A percentile compares a stretch with the other conserved stretches of the same genome.
Evolutionary conservation across 2,329 filamentous ascomycete species (phyloP).

Genomic region (Alternaria gaisen): DNA sequence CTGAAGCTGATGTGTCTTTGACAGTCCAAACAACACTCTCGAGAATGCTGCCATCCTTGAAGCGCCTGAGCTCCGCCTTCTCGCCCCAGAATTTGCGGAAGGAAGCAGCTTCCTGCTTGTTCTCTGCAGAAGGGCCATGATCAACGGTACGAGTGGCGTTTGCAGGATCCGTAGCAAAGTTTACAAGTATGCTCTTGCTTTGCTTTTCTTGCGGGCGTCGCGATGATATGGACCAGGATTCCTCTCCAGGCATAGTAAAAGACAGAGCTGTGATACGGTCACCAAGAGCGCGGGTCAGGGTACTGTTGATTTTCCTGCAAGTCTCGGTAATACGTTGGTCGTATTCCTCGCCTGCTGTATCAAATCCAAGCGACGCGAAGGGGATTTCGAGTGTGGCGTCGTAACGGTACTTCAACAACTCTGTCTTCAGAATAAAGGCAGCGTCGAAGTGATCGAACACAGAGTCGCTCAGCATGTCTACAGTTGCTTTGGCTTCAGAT

Average conservation of each 20-base stretch:
- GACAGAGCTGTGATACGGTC: slow-evolving; percentile 75
- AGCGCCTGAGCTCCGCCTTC: slow-evolving; percentile 89
- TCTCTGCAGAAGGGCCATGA: slow-evolving; percentile 84
- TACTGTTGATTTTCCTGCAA: slow-evolving; percentile 67
- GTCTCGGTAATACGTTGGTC: slow-evolving; percentile 49
- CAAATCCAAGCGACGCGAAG: slow-evolving; percentile 41
- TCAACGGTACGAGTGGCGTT: slow-evolving; percentile 82
- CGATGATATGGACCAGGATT: slow-evolving; percentile 50
- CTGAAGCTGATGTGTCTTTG: slow-evolving; percentile 67
- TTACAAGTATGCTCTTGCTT: slow-evolving; percentile 64
- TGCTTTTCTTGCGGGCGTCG: slow-evolving; percentile 32
- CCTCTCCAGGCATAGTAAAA: slow-evolving; percentile 39
- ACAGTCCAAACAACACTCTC: slow-evolving; percentile 87
- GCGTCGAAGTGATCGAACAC: slow-evolving; percentile 82
- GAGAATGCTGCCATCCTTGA: slow-evolving; percentile 92
- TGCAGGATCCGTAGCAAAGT: slow-evolving; percentile 75
- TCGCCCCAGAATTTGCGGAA: slow-evolving; percentile 96
- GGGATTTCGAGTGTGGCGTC: slow-evolving; percentile 61
- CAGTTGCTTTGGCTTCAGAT: slow-evolving; percentile 76
- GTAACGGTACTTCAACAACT: slow-evolving; percentile 62
- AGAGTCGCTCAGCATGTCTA: slow-evolving; percentile 77
- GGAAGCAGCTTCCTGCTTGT: slow-evolving; percentile 79
- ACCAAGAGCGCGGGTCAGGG: slow-evolving; percentile 75
- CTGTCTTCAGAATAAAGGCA: slow-evolving; percentile 75
- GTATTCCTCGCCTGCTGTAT: slow-evolving; percentile 33